A percentile compares a stretch with the other conserved stretches of the same genome.
Conservation (phyloP, 129 eudicot genomes). For the Glebionis coronaria region DNA sequence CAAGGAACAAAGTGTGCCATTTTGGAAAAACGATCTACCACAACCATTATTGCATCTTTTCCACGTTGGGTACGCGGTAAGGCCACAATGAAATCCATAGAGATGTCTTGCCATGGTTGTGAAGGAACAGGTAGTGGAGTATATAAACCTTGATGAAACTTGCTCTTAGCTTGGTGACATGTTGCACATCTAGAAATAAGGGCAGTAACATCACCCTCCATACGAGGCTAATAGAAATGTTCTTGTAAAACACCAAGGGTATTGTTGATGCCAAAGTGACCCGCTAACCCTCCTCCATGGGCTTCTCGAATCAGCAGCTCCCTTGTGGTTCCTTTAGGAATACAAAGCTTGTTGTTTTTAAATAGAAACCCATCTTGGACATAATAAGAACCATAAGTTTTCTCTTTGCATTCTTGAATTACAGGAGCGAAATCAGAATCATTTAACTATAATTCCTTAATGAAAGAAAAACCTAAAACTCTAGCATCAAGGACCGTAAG, state of each 20-base stretch:
- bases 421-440: neutral
- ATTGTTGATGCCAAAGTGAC: no score
- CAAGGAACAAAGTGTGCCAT: slow-evolving; percentile 5
- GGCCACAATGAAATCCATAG: neutral
- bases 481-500: neutral
- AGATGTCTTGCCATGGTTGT: neutral
- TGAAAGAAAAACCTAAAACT: neutral
- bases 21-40: slow-evolving; percentile 1
- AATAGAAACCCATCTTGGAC: neutral
- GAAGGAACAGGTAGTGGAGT: neutral
- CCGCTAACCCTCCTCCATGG: neutral
- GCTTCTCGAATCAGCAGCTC: neutral
- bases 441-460: no score
- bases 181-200: neutral
- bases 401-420: neutral
- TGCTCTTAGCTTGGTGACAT: slow-evolving; percentile 6
- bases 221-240: no score
- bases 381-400: neutral
- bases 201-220: neutral
- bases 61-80: neutral
- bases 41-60: slow-evolving; percentile 1
- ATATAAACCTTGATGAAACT: slow-evolving; percentile 12
- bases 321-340: neutral
- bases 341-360: neutral
- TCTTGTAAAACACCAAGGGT: no score